Conservation (phyloP, 2,329 filamentous ascomycete species). For the Aspergillus tamarii region DNA sequence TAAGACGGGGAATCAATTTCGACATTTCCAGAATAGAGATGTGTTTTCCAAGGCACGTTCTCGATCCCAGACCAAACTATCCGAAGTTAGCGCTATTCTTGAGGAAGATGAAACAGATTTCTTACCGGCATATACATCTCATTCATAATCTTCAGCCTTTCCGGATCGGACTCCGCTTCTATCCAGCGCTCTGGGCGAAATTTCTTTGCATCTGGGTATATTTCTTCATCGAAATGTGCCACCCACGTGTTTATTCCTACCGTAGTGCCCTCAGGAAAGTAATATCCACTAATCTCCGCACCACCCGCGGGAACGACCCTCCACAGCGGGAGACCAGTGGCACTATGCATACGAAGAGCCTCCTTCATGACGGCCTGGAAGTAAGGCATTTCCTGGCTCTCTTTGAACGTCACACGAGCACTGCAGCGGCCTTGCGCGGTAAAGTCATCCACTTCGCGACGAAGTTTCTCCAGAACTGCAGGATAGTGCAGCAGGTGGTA, state of each 20-base stretch:
- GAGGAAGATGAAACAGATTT: background rate
- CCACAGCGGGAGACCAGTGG: constrained; percentile 54
- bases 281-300: constrained; percentile 44
- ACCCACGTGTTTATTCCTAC: constrained; percentile 52
- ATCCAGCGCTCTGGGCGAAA: constrained; percentile 55
- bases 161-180: constrained; percentile 36
- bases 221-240: constrained; percentile 45
- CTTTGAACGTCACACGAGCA: constrained; percentile 42
- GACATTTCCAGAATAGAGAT: constrained; percentile 44
- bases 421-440: constrained; percentile 23
- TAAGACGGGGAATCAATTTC: constrained; percentile 38
- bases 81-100: background rate
- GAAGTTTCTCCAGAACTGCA: constrained; percentile 27
- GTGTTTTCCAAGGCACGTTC: constrained; percentile 39
- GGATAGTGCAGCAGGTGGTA: constrained; percentile 49
- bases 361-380: constrained; percentile 60
- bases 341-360: constrained; percentile 55
- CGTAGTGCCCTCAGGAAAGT: constrained; percentile 46
- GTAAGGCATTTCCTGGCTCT: constrained; percentile 52
- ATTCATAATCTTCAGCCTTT: constrained; percentile 38
- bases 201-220: constrained; percentile 49
- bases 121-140: constrained; percentile 46
- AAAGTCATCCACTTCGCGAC: constrained; percentile 38
- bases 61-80: constrained; percentile 40
- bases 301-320: constrained; percentile 53